Evolutionary conservation across 1,284 basidiomycete species (phyloP).

Genomic region (Cryptococcus wingfieldii): DNA sequence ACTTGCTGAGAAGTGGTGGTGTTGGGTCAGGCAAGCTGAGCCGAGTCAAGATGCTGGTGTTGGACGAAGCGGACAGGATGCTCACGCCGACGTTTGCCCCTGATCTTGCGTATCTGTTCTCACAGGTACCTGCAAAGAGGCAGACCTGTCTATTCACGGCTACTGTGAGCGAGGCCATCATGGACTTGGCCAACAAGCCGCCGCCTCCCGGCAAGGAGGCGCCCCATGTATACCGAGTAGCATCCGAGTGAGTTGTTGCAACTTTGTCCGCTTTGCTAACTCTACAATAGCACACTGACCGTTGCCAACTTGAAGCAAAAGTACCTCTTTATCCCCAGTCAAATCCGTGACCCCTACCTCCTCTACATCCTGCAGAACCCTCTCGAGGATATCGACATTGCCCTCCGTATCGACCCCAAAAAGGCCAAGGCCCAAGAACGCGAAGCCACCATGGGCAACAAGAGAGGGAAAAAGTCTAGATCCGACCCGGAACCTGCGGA

Average conservation of each 20-base stretch:
- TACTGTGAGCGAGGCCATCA: conserved; percentile 83
- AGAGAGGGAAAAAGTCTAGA: conserved; percentile 19
- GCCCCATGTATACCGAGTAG: conserved; percentile 83
- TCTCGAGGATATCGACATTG: conserved; percentile 62
- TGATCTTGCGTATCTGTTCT: conserved; percentile 76
- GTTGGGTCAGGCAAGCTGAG: conserved; percentile 72
- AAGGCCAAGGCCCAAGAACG: conserved; percentile 24
- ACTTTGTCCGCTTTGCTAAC: neutral
- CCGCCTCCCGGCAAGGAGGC: conserved; percentile 77
- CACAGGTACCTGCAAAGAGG: conserved; percentile 71
- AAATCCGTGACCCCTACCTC: conserved; percentile 89
- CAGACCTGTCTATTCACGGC: conserved; percentile 98
- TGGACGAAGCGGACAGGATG: conserved; percentile 94
- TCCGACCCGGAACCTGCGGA: conserved; percentile 41
- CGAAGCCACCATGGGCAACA: conserved; percentile 3
- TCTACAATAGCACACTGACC: conserved; percentile 66
- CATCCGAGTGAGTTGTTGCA: conserved; percentile 60
- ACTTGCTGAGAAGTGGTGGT: conserved; percentile 74
- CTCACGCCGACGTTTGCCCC: conserved; percentile 85
- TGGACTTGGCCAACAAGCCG: conserved; percentile 67
- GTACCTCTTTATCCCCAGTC: conserved; percentile 90
- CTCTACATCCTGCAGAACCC: conserved; percentile 85
- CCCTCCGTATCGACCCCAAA: conserved; percentile 30
- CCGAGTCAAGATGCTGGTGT: conserved; percentile 79
- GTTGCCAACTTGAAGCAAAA: conserved; percentile 77